Conservation (phyloP, 805 yeast species). For the Sugiyamaella qingdaonensis region DNA sequence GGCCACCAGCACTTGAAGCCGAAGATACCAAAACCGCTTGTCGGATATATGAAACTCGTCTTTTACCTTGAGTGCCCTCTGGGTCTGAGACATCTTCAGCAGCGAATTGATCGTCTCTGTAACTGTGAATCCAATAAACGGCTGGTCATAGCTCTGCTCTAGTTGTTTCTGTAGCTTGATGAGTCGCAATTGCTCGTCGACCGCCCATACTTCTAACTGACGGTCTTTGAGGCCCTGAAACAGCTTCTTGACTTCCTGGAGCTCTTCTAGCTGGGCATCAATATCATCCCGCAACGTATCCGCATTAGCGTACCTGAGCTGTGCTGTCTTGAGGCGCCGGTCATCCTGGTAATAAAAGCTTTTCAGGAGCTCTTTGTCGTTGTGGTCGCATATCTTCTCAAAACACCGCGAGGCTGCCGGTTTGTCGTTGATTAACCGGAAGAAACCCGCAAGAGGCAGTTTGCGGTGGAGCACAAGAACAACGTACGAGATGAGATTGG, state of each 20-base stretch:
- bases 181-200: constrained; percentile 45
- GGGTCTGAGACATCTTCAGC: constrained; percentile 45
- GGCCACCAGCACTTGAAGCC: constrained; percentile 45
- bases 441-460: constrained; percentile 62
- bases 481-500: constrained; percentile 56
- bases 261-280: constrained; percentile 23
- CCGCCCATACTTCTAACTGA: constrained; percentile 36
- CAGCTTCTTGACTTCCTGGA: constrained; percentile 30
- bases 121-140: constrained; percentile 41
- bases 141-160: constrained; percentile 39
- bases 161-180: constrained; percentile 43
- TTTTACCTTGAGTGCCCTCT: constrained; percentile 45
- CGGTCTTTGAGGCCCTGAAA: constrained; percentile 35
- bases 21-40: constrained; percentile 51
- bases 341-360: constrained; percentile 67
- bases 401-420: constrained; percentile 41
- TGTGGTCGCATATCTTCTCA: constrained; percentile 32
- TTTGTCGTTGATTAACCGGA: constrained; percentile 53
- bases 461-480: constrained; percentile 51
- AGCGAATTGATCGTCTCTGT: constrained; percentile 47
- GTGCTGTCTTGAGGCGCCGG: constrained; percentile 44
- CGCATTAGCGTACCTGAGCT: constrained; percentile 36
- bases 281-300: constrained; percentile 17
- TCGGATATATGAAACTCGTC: constrained; percentile 56
- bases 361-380: constrained; percentile 39